Base-by-base conservation (phyloP, 2,329 filamentous ascomycete genomes). In the Nakataea oryzae region DNA sequence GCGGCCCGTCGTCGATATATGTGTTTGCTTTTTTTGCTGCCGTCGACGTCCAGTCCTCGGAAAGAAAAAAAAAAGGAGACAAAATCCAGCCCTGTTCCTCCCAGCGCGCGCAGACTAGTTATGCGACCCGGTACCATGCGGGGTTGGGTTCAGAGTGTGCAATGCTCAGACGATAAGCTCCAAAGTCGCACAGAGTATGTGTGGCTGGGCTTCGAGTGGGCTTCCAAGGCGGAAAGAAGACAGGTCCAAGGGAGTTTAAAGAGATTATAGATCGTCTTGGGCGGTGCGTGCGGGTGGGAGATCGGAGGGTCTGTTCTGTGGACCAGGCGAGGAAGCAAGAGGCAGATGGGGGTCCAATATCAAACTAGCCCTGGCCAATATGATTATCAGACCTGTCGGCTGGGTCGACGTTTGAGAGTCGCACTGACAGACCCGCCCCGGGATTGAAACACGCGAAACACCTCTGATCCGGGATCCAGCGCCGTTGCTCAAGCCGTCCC, bases 391-490 rank as follows among this genome's bases (percentile, higher is more conserved):
- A 69, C 64, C 68, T 70, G 68, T 70, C 67, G 65, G 68, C 67
- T 69, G 70, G 73, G 76, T 74, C 72, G 71, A 72, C 71, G 70
- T 73, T 74, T 72, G 70, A 73, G 67, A 69, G 68, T 73, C 68
- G 72, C 70, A 73, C 70, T 72, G 71, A 73, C 70, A 67, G 66
- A 69, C 68, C 67, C 41, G 67, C 68, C 70, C 66, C 68, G 67
- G 67, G 69, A 71, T 74, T 73, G 71, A 75, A 74, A 75, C 73
- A 68, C 68, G 71, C 73, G 71, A 76, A 75, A 75, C 74, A 70
- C 70, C 68, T 67, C 65, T 63, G 68, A 70, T 69, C 68, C 69
- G 68, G 70, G 69, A 55, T 30, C 29, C 29, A 61, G 59, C 47
- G 50, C n/a, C 54, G 41, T 34, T 54, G 27, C 30, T 61, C 12